A percentile compares a stretch with the other conserved stretches of the same genome.
Evolutionary conservation across 768 basidiomycete genomes (phyloP).

Genomic region (Trametes gibbosa): DNA sequence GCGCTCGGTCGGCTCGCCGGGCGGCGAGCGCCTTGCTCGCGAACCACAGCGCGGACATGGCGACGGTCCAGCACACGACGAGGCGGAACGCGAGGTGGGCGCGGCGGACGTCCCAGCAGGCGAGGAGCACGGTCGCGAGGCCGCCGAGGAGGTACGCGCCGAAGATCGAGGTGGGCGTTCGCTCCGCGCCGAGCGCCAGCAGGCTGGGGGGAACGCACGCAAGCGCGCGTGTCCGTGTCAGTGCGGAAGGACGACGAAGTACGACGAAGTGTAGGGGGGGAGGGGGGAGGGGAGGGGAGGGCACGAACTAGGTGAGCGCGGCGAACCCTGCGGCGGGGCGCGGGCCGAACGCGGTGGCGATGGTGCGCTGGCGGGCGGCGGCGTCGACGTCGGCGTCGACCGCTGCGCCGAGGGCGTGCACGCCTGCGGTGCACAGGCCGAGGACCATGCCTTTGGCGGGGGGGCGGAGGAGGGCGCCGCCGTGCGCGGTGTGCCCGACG

Average conservation of each 20-base stretch:
- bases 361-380: constrained; percentile 4
- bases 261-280: no score
- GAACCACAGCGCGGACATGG: constrained; percentile 10
- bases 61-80: constrained; percentile 2
- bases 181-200: background rate
- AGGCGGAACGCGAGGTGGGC: constrained; percentile 3
- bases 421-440: constrained; percentile 9
- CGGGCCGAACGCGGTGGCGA: constrained; percentile 3
- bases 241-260: no score
- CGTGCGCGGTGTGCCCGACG: constrained; percentile 4
- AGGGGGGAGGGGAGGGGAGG: background rate
- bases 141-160: constrained; percentile 9
- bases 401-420: constrained; percentile 9
- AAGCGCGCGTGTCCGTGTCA: no score
- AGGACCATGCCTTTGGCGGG: background rate
- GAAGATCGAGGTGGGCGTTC: background rate
- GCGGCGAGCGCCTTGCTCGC: background rate
- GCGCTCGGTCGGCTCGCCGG: no score
- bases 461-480: background rate
- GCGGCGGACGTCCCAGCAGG: background rate
- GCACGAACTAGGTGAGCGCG: constrained; percentile 1
- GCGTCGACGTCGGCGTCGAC: constrained; percentile 6
- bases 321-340: background rate
- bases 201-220: background rate
- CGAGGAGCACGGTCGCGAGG: background rate